Conservation (phyloP, 768 basidiomycete species). For the Boletus reticuloceps region DNA sequence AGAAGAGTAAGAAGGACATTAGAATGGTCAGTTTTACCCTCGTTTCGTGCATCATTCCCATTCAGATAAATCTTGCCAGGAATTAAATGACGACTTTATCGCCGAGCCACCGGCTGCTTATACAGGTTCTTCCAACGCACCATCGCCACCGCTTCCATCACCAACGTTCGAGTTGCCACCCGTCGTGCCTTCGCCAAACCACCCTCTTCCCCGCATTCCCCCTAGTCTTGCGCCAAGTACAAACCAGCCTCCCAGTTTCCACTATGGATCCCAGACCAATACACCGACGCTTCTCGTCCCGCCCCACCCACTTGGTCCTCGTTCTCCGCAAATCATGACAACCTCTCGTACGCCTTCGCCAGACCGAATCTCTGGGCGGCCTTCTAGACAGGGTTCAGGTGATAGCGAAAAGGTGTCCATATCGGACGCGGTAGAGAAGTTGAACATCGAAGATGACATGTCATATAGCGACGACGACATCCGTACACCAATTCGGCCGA, state of each 20-base stretch:
- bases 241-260: conserved; percentile 15
- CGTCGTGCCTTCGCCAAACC: conserved; percentile 31
- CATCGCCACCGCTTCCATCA: conserved; percentile 26
- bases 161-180: conserved; percentile 31
- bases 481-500: conserved; percentile 55
- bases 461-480: conserved; percentile 30
- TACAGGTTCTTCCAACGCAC: conserved; percentile 29
- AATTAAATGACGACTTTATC: conserved; percentile 23
- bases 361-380: conserved; percentile 33
- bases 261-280: conserved; percentile 26
- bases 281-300: conserved; percentile 49
- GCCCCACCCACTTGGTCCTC: conserved; percentile 74
- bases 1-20: conserved; percentile 66
- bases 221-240: conserved; percentile 24
- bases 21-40: conserved; percentile 53
- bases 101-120: conserved; percentile 18
- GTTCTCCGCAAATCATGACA: conserved; percentile 44
- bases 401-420: conserved; percentile 24
- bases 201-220: conserved; percentile 40
- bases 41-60: conserved; percentile 16
- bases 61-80: conserved; percentile 11
- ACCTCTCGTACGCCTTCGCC: conserved; percentile 75
- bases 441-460: conserved; percentile 25
- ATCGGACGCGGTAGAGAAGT: conserved; percentile 27
- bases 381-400: conserved; percentile 20